These are phyloP conservation scores for Taphrina wiesneri DNA, from an alignment of 1,139 yeast genomes.

Conservation along the genomic window DNA sequence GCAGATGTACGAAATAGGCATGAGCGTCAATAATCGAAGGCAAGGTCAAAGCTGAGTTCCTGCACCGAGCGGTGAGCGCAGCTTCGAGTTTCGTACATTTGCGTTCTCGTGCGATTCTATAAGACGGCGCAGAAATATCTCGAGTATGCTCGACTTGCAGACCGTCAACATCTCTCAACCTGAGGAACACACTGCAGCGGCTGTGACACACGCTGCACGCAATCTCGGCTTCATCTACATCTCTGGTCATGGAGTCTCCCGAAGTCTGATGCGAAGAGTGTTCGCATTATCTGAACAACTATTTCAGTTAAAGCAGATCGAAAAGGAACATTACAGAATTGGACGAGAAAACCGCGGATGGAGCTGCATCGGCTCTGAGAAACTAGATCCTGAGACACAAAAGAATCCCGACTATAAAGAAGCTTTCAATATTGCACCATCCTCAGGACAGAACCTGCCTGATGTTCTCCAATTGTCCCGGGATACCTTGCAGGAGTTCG, in stretches of 20 bases:
- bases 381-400: constrained; percentile 48
- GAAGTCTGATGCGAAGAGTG: constrained; percentile 57
- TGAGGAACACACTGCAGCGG: constrained; percentile 52
- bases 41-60: too few relatives aligned
- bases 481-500: constrained; percentile 43
- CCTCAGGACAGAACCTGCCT: constrained; percentile 50
- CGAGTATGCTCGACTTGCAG: constrained; percentile 16
- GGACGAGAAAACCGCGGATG: constrained; percentile 62
- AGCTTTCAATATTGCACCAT: constrained; percentile 42
- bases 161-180: constrained; percentile 56
- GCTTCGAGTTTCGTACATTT: not conserved
- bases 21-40: not conserved
- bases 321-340: constrained; percentile 61
- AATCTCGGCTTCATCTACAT: constrained; percentile 70
- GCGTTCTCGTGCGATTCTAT: too few relatives aligned
- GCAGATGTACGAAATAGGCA: not conserved
- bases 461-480: constrained; percentile 42
- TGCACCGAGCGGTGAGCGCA: too few relatives aligned
- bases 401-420: constrained; percentile 67
- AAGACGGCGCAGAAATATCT: too few relatives aligned
- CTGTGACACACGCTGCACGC: constrained; percentile 63
- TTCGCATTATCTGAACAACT: constrained; percentile 16
- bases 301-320: not conserved
- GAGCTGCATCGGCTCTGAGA: constrained; percentile 53
- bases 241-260: constrained; percentile 64